phyloP scores from a whole-genome alignment of 805 yeast genomes.

The Sungouiozyma ichnusensis region DNA sequence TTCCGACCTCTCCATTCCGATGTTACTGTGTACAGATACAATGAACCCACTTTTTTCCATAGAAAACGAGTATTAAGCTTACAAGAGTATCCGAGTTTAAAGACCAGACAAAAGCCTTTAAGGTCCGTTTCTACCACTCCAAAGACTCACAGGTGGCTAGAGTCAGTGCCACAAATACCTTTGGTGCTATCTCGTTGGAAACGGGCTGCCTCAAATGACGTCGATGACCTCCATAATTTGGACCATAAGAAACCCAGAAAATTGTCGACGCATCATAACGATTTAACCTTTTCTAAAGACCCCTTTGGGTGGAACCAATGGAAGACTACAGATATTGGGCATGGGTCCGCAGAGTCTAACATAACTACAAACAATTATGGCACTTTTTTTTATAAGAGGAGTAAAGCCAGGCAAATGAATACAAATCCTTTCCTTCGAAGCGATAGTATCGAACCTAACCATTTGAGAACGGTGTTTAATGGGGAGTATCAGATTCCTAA shows the following conservation, averaged over 20 bases:
- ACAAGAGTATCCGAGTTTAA: neutral
- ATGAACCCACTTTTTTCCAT: neutral
- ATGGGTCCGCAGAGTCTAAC: too few species aligned
- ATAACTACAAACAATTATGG: conserved; percentile 31
- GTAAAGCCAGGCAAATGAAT: conserved; percentile 5
- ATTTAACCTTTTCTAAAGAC: conserved; percentile 13
- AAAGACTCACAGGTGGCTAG: neutral
- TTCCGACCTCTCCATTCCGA: neutral
- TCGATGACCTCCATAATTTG: neutral
- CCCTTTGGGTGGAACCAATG: conserved; percentile 24
- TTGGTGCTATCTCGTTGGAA: neutral
- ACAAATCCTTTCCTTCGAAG: conserved; percentile 10
- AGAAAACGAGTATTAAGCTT: neutral
- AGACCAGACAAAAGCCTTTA: neutral
- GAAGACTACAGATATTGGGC: conserved; percentile 24
- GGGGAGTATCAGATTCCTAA: conserved; percentile 31
- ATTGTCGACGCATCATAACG: neutral
- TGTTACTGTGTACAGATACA: neutral
- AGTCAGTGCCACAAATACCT: neutral
- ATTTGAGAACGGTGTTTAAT: conserved; percentile 26
- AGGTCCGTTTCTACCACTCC: neutral
- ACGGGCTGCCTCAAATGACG: neutral
- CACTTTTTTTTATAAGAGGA: conserved; percentile 25
- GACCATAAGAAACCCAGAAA: neutral
- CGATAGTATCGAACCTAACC: conserved; percentile 20